Evolutionary conservation across 2,329 filamentous ascomycete species (phyloP), one percentile per base, ranked within the genome.

Genomic region (Septoria petroselini): DNA sequence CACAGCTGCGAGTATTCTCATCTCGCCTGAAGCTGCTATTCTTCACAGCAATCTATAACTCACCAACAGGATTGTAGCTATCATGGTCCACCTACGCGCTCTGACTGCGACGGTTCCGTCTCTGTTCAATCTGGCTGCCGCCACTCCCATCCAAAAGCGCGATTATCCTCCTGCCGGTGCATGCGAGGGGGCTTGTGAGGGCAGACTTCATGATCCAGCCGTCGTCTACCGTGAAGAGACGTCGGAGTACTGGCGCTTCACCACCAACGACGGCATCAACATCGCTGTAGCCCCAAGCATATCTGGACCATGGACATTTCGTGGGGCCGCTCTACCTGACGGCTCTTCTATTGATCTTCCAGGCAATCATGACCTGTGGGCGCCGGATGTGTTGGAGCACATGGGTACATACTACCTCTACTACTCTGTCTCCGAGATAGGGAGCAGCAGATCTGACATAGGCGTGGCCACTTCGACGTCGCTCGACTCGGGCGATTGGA

Each of bases 401-500:
- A 76, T 76, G 53, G 71, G 68, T 48, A 71, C 72, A 1, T 86
- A 84, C 68, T 77, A 84, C 60, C 66, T 81, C 17, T 85, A 83
- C 73, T 84, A 86, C 66, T 72, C 78, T 1, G 80, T 84, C 17
- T 81, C 76, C 23, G 70, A 76, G 1, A 83, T 83, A 53, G 82
- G 82, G 1, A 75, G 73, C 0, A 79, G 83, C 54, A 69, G 74
- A 65, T 82, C 78, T 0, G 80, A 81, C 41, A 84, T 86, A 54
- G 83, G 83, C 25, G 68, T 78, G n/a, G 76, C 76, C 1, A 78
- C 73, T 1, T 75, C 72, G 8, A 60, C 57, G 4, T 70, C 69
- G 6, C 68, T 79, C 62, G 76, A 80, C 27, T 68, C 71, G 6
- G 79, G 79, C 37, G 72, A 71, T 18, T 85, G 81, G 82, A 81